Percentiles rank a stretch among this genome's conserved stretches.
Conservation (phyloP, 1,139 yeast species). For the Maudiozyma humilis region DNA sequence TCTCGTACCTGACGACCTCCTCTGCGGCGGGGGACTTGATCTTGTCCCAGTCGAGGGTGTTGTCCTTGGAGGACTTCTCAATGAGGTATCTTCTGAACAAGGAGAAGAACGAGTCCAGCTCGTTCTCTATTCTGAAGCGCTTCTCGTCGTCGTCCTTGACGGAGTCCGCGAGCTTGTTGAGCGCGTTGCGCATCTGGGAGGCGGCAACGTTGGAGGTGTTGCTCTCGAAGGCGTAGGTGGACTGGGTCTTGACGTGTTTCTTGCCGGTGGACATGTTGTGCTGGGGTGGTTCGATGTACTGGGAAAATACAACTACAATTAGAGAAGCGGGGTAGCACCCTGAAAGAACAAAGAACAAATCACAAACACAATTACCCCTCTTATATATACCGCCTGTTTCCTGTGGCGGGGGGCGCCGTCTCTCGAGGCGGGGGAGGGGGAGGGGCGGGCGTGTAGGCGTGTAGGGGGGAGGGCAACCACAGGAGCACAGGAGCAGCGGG, state of each 20-base stretch:
- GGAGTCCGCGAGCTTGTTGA: constrained; percentile 80
- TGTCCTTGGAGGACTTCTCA: constrained; percentile 74
- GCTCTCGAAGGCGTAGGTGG: constrained; percentile 79
- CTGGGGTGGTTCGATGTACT: too few species aligned
- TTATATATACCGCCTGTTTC: background rate
- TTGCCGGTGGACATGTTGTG: constrained; percentile 25
- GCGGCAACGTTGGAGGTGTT: constrained; percentile 96
- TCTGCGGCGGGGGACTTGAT: constrained; percentile 82
- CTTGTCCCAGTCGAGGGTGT: constrained; percentile 87
- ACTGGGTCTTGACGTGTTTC: constrained; percentile 67
- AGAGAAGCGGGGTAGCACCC: background rate
- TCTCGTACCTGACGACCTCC: constrained; percentile 75
- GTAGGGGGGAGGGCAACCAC: too few species aligned
- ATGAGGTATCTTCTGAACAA: constrained; percentile 85
- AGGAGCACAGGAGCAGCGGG: too few species aligned
- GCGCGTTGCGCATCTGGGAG: constrained; percentile 93
- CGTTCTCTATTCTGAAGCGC: constrained; percentile 67
- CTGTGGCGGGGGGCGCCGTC: too few species aligned
- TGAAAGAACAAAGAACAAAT: background rate
- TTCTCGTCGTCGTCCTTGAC: constrained; percentile 47
- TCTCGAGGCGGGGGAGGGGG: too few species aligned
- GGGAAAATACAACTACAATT: background rate
- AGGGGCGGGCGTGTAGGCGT: too few species aligned
- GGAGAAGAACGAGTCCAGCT: constrained; percentile 92
- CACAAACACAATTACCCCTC: background rate